Percentiles rank a stretch among this genome's conserved stretches.
phyloP scores from a whole-genome alignment of 495 filamentous ascomycete species.

The Pyrenula massariospora region DNA sequence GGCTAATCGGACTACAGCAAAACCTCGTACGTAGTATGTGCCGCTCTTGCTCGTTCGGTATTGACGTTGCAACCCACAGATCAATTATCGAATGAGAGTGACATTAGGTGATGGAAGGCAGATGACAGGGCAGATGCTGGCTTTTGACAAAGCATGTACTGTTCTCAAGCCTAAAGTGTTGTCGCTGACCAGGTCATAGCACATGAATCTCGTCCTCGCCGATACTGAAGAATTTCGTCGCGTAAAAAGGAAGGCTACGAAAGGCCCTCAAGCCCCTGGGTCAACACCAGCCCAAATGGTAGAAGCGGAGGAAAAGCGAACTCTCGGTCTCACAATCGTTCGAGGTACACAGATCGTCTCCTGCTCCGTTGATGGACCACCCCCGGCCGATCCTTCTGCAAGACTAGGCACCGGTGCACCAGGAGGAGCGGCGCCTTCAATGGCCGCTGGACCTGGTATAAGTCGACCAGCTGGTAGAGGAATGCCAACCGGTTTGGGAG shows the following conservation, averaged over 20 bases:
- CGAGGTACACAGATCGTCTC: constrained; percentile 89
- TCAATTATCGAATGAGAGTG: constrained; percentile 98
- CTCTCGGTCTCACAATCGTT: constrained; percentile 86
- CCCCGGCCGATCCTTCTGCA: constrained; percentile 87
- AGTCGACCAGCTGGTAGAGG: constrained; percentile 87
- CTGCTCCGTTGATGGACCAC: constrained; percentile 88
- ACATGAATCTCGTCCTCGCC: constrained; percentile 98
- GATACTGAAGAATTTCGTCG: constrained; percentile 98
- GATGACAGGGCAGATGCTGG: constrained; percentile 94
- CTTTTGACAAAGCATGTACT: constrained; percentile 78
- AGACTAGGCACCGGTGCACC: constrained; percentile 71
- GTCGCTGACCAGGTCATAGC: constrained; percentile 38
- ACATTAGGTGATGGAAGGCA: constrained; percentile 92
- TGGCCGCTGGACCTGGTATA: constrained; percentile 80
- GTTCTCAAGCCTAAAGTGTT: constrained; percentile 1
- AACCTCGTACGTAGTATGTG: constrained; percentile 68
- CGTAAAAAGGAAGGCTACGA: constrained; percentile 77
- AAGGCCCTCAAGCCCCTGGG: constrained; percentile 58
- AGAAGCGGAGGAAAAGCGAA: constrained; percentile 93
- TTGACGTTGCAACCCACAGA: constrained; percentile 36
- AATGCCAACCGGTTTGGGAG: constrained; percentile 74
- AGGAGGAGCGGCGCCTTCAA: constrained; percentile 51
- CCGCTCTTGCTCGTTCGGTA: not conserved
- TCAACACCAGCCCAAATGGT: constrained; percentile 45
- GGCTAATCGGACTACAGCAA: constrained; percentile 59